Base-by-base conservation (phyloP, 108 stramenopile genomes). In the Fragilariopsis cylindrus region DNA sequence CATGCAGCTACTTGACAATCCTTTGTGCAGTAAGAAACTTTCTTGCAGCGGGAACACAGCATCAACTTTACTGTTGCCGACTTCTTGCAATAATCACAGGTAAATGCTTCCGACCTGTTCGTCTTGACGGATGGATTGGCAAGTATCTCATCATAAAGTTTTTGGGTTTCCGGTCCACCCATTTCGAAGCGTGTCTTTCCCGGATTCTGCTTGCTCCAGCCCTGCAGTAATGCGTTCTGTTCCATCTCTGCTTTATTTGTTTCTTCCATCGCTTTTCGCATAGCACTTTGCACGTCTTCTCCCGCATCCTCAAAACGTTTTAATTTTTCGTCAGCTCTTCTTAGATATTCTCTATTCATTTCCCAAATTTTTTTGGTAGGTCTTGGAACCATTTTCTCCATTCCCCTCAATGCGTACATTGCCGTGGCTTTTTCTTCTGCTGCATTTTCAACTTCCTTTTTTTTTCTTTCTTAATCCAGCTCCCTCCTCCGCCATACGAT, bases 1-100 rank as follows among this genome's bases (percentile, higher is more conserved):
- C 82, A 80, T 6, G 58, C 71, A 12, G 63, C 40, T 53, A 18
- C 57, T 50, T 83, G 82, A 62, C 82, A 80, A 5, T 79, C 79
- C 41, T 43, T 49, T 19, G 21, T 69, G 63, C 82, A 83, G 43
- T 83, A 83, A 2, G 62, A 42, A 7, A 76, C 62, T 63, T 45
- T 72, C 54, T 83, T 83, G 70, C 82, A 83, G 7, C 77, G 44
- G 2, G 58, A 19, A 52, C 81, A 82, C 48, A 64, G 15, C 9
- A 19, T 53, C 2, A 82, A 63, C 69, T 78, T 71, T 57, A n/a
- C 54, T 3, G 66, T 18, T 49, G 76, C 77, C 19, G 58, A 13
- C 48, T 77, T 81, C 19, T 70, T 57, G 56, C 81, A 81, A 54
- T 75, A 81, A 5, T 21, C 53, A 53, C 81, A 81, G 3, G 81